Conservation (phyloP, 768 basidiomycete genomes). For the Mycena alexandri region DNA sequence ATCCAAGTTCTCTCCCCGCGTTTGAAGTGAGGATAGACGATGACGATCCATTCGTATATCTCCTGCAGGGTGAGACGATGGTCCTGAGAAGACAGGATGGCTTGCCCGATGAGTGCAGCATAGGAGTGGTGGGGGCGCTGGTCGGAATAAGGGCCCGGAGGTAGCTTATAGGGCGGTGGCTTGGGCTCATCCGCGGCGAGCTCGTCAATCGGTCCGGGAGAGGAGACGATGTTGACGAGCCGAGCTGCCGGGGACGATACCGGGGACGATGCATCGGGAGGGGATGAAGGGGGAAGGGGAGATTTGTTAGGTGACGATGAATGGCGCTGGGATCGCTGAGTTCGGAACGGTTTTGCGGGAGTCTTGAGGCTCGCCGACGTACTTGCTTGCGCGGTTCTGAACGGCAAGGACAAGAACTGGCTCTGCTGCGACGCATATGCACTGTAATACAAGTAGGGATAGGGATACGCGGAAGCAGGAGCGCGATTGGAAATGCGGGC, state of each 20-base stretch:
- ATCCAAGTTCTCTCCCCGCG: slow-evolving; percentile 96
- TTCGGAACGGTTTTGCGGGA: slow-evolving; percentile 50
- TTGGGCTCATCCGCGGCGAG: slow-evolving; percentile 65
- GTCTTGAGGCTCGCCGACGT: slow-evolving; percentile 61
- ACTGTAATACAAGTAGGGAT: slow-evolving; percentile 54
- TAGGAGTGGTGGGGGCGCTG: slow-evolving; percentile 91
- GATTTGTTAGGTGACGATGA: slow-evolving; percentile 53
- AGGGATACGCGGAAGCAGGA: slow-evolving; percentile 41
- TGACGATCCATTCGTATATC: slow-evolving; percentile 96
- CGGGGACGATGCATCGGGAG: slow-evolving; percentile 64
- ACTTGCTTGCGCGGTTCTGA: slow-evolving; percentile 47
- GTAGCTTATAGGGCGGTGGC: slow-evolving; percentile 78
- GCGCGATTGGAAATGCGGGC: slow-evolving; percentile 39
- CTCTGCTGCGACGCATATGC: slow-evolving; percentile 41
- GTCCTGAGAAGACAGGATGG: slow-evolving; percentile 86
- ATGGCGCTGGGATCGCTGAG: slow-evolving; percentile 54
- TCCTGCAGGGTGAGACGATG: slow-evolving; percentile 93
- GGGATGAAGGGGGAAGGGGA: slow-evolving; percentile 72
- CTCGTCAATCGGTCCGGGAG: slow-evolving; percentile 83
- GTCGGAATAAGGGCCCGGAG: slow-evolving; percentile 85
- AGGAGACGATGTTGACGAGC: slow-evolving; percentile 83
- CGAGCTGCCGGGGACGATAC: slow-evolving; percentile 72
- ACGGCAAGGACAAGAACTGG: slow-evolving; percentile 42
- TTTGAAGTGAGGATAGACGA: slow-evolving; percentile 93
- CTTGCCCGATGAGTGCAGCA: slow-evolving; percentile 96